Base-by-base conservation (phyloP, 1,139 yeast genomes). In the Yamadazyma atlantica region DNA sequence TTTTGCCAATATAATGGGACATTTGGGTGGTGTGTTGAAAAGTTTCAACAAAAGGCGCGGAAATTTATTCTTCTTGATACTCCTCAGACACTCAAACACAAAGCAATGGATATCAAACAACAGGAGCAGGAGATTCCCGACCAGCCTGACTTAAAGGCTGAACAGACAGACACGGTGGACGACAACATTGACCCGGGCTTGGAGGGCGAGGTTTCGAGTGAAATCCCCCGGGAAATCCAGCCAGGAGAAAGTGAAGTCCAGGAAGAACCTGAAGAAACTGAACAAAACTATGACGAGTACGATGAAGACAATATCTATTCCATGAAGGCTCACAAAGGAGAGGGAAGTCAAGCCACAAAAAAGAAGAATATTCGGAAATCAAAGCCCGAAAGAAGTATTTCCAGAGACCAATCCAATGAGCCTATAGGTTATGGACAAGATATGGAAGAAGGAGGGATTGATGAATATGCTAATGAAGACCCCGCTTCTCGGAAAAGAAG, bases 1-100 rank as follows among this genome's bases (percentile, higher is more conserved):
- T 85, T 62, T 88, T 89, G 21, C 98, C 99, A 52, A 88, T 83
- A 62, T 84, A 88, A 54, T 86, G 88, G 34, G 95, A 84, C 95
- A 86, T 86, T 41, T 27, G 24, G 9, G 17, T 19, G 9, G 6
- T 9, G 22, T 19, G 22, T 19, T 19, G 22, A 19, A 19, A 19
- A 19, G 22, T 19, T 19, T 19, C n/a, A n/a, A n/a, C n/a, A n/a
- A n/a, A n/a, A n/a, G n/a, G n/a, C n/a, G n/a, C n/a, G n/a, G n/a
- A n/a, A n/a, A n/a, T n/a, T n/a, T n/a, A n/a, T n/a, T n/a, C n/a
- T n/a, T n/a, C n/a, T n/a, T n/a, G n/a, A n/a, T n/a, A n/a, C n/a
- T n/a, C n/a, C n/a, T n/a, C n/a, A n/a, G n/a, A n/a, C n/a, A n/a
- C n/a, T n/a, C n/a, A n/a, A n/a, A n/a, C n/a, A n/a, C n/a, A n/a